These are phyloP conservation scores for Lipomyces spencermartinsiae DNA, from an alignment of 805 yeast species.

Conservation along the genomic window DNA sequence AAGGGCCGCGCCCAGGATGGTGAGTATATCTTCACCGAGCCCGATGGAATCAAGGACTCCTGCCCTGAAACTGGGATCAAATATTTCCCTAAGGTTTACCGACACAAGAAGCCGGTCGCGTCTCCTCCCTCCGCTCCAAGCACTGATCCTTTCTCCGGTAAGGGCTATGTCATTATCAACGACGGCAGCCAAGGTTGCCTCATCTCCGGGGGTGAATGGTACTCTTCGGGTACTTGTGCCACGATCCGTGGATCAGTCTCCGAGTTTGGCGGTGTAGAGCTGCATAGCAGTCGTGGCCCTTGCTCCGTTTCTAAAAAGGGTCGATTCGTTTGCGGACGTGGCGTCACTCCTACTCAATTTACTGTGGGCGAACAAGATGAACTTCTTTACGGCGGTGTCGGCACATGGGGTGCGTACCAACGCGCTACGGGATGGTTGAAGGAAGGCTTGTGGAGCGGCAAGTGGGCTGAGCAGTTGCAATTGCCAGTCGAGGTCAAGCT, in stretches of 20 bases:
- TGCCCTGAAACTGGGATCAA: conserved; percentile 76
- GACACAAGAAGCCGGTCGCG: conserved; percentile 42
- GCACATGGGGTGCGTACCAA: conserved; percentile 26
- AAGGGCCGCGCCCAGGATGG: conserved; percentile 76
- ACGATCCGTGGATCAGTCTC: conserved; percentile 58
- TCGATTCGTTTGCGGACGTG: conserved; percentile 28
- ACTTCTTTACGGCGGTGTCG: conserved; percentile 27
- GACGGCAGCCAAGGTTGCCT: conserved; percentile 70
- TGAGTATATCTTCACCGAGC: conserved; percentile 66
- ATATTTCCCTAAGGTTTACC: conserved; percentile 69
- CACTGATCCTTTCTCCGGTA: conserved; percentile 47
- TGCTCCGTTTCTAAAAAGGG: conserved; percentile 29
- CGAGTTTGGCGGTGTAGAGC: conserved; percentile 23
- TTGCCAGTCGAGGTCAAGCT: conserved; percentile 29
- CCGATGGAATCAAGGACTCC: conserved; percentile 52
- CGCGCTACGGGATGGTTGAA: conserved; percentile 32
- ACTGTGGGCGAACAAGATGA: conserved; percentile 26
- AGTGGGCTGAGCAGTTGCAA: conserved; percentile 7
- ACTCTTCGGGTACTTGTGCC: conserved; percentile 82
- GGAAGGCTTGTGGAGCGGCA: conserved; percentile 32
- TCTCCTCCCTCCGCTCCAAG: conserved; percentile 43
- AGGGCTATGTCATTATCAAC: conserved; percentile 55
- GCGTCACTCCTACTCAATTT: conserved; percentile 28
- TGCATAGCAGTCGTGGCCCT: conserved; percentile 29
- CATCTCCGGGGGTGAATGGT: conserved; percentile 88